A percentile compares a stretch with the other conserved stretches of the same genome.
phyloP scores from a whole-genome alignment of 371 early-diverging fungal species.

The Mucor saturninus region DNA sequence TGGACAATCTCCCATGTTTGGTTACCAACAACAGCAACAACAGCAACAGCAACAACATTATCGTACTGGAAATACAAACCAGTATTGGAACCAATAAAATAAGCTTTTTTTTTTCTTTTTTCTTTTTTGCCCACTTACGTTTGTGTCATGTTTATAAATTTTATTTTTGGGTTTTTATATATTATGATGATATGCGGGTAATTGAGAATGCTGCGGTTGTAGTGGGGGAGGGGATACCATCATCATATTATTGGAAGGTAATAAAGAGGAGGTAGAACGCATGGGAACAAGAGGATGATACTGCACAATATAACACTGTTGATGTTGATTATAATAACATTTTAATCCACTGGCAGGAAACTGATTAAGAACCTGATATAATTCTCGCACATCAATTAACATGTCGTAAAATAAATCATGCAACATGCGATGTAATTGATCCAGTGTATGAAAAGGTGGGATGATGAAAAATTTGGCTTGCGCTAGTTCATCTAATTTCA shows the following conservation, averaged over 20 bases:
- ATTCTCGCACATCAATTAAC: constrained; percentile 34
- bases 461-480: constrained; percentile 25
- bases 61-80: constrained; percentile 5
- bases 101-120: neutral
- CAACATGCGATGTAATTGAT: constrained; percentile 40
- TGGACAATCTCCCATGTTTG: constrained; percentile 27
- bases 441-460: constrained; percentile 34
- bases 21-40: constrained; percentile 4
- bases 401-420: constrained; percentile 37
- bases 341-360: constrained; percentile 36
- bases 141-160: neutral
- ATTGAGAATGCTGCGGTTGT: constrained; percentile 2
- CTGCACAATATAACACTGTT: constrained; percentile 39
- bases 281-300: neutral
- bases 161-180: neutral
- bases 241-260: neutral
- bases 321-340: constrained; percentile 34
- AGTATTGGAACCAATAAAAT: constrained; percentile 28
- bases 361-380: constrained; percentile 32
- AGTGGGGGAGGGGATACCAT: neutral
- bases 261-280: constrained; percentile 6
- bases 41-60: constrained; percentile 6
- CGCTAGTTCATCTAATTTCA: constrained; percentile 39
- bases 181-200: constrained; percentile 2
- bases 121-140: neutral